These are phyloP conservation scores for Cryptococcus amylolentus DNA, from an alignment of 1,284 basidiomycete species.

Conservation along the genomic window DNA sequence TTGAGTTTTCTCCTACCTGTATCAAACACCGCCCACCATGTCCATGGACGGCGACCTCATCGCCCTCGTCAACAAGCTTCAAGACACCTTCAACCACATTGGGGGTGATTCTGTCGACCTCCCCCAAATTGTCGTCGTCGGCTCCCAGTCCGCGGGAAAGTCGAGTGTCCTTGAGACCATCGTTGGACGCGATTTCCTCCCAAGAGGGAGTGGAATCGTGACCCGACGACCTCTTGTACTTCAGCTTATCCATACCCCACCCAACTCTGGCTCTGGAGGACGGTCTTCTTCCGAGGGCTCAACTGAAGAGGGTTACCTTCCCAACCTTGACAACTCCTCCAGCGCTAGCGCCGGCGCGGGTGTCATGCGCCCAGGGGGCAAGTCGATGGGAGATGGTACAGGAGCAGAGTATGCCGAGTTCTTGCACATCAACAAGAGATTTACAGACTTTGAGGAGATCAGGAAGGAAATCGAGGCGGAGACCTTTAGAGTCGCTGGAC, in stretches of 20 bases:
- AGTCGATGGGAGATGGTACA: constrained; percentile 32
- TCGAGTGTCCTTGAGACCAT: constrained; percentile 62
- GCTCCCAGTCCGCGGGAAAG: constrained; percentile 56
- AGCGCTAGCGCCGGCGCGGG: constrained; percentile 22
- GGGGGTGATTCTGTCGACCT: constrained; percentile 58
- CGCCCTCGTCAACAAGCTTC: constrained; percentile 90
- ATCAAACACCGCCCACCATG: constrained; percentile 22
- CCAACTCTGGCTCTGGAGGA: constrained; percentile 8
- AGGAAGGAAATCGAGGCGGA: constrained; percentile 97
- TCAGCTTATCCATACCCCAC: constrained; percentile 86
- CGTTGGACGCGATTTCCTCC: constrained; percentile 92
- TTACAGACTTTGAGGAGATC: constrained; percentile 92
- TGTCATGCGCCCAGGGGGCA: constrained; percentile 33
- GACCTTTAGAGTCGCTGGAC: constrained; percentile 93
- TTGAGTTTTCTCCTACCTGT: background rate
- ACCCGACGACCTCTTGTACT: constrained; percentile 91
- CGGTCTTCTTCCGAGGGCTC: background rate
- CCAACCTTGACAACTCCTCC: constrained; percentile 30
- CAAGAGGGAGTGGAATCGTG: constrained; percentile 82
- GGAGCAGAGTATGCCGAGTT: constrained; percentile 91
- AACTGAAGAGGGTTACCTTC: constrained; percentile 38
- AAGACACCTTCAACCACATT: constrained; percentile 57
- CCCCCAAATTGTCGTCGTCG: constrained; percentile 49
- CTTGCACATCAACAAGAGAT: constrained; percentile 90
- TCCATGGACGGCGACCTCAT: constrained; percentile 92